Base-by-base conservation (phyloP, 441 rosid species). In the Adansonia grandidieri region DNA sequence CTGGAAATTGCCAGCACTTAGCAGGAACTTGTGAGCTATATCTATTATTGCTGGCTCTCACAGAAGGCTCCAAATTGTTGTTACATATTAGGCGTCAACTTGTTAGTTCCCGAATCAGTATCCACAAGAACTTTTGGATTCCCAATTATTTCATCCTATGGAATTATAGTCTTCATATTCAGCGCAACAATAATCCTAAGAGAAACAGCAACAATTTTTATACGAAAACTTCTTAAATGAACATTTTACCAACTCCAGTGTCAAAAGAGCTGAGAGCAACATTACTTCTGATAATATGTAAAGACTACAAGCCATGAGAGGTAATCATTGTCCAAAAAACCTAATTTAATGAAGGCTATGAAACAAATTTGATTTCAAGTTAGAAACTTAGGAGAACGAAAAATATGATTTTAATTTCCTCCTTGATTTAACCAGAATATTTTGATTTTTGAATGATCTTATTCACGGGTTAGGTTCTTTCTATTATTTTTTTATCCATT, bases 81-180 rank as follows among this genome's bases (percentile, higher is more conserved):
- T 56, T 73, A 70, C 28, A 1, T 24, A 24, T 24, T 24, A 24
- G 28, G 28, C 28, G 89, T 83, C 79, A 83, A 9, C 72, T 84
- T 89, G 82, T 88, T 91, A 76, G 81, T 24, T 44, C 79, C 78
- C 57, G 82, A 7, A 19, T 85, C 90, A 17, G 90, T 81, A 73
- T 87, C 88, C 13, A 78, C 42, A 80, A 79, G 73, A 77, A 82
- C 53, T 73, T 60, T 87, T 32, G 97, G 94, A 78, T 92, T 95
- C 80, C 98, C 98, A 54, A 92, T 85, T n/a, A 85, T 85, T 62
- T 92, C 97, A 75, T 85, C 87, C 6, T 90, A 90, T 37, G 85
- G 91, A 47, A 91, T 77, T 80, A 93, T 87, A n/a, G 88, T 93
- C 86, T 91, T 97, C 91, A 93, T 85, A 81, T 90, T 93, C 85